phyloP scores from a whole-genome alignment of 108 stramenopile species.

The Nitzschia palea region DNA sequence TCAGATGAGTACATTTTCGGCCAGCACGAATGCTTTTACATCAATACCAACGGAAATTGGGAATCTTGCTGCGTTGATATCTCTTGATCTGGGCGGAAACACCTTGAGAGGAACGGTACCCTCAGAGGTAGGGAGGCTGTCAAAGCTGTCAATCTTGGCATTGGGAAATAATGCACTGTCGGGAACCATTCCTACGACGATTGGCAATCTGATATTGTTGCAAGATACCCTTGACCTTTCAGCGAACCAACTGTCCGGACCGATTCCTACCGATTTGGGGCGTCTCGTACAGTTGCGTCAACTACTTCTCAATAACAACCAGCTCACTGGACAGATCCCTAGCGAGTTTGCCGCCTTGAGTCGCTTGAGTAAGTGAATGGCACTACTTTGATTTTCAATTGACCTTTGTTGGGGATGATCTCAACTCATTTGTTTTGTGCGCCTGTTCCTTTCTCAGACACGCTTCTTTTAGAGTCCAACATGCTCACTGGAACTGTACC shows the following conservation, averaged over 20 bases:
- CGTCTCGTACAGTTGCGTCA: not conserved
- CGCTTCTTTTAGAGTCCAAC: conserved; percentile 28
- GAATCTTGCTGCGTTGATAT: conserved; percentile 17
- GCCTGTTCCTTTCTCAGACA: not conserved
- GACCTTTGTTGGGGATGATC: not conserved
- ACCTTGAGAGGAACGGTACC: conserved; percentile 17
- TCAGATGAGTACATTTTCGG: not conserved
- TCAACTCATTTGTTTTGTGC: not conserved
- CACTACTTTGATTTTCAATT: not conserved
- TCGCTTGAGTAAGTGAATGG: conserved; percentile 10
- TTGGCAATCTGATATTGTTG: conserved; percentile 19
- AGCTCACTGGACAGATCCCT: conserved; percentile 31
- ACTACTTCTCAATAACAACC: conserved; percentile 17
- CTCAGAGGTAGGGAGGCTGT: conserved; percentile 14
- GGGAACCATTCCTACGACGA: conserved; percentile 40
- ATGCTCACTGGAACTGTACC: conserved; percentile 26
- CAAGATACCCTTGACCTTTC: conserved; percentile 24
- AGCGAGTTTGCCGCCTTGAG: conserved; percentile 6
- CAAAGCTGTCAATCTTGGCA: conserved; percentile 9
- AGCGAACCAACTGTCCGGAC: conserved; percentile 42
- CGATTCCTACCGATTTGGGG: conserved; percentile 51
- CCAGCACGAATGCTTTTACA: conserved; percentile 9
- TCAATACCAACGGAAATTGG: conserved; percentile 38
- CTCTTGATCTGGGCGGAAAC: conserved; percentile 24
- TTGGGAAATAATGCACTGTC: conserved; percentile 29